Evolutionary conservation across 2,329 filamentous ascomycete species (phyloP).

Genomic region (Emericellopsis cladophorae): DNA sequence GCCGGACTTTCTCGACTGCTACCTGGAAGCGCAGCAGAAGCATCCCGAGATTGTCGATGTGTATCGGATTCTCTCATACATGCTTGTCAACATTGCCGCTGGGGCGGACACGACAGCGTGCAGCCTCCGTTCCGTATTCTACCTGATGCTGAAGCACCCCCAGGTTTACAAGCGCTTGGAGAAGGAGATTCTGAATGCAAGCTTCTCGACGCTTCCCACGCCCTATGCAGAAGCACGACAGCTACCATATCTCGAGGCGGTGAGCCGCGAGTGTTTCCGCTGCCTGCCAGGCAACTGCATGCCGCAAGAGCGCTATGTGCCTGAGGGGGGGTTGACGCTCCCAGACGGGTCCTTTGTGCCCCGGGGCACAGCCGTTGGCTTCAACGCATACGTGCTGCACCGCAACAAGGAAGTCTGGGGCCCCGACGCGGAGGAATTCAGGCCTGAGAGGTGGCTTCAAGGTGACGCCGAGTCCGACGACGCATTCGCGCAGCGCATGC

Average conservation of each 20-base stretch:
- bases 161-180: slow-evolving; percentile 1
- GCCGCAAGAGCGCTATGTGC: slow-evolving; percentile 36
- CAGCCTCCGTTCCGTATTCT: slow-evolving; percentile 18
- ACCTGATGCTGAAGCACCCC: slow-evolving; percentile 19
- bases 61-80: slow-evolving; percentile 13
- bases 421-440: slow-evolving; percentile 25
- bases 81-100: slow-evolving; percentile 14
- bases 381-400: slow-evolving; percentile 30
- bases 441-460: slow-evolving; percentile 23
- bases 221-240: slow-evolving; percentile 33
- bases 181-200: background rate
- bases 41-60: slow-evolving; percentile 4
- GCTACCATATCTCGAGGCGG: slow-evolving; percentile 42
- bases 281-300: slow-evolving; percentile 35
- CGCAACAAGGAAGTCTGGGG: slow-evolving; percentile 26
- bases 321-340: slow-evolving; percentile 32
- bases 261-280: slow-evolving; percentile 42
- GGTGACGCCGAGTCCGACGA: slow-evolving; percentile 8
- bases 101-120: slow-evolving; percentile 19
- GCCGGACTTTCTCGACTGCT: slow-evolving; percentile 5
- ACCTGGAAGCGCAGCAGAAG: slow-evolving; percentile 3
- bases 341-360: slow-evolving; percentile 38
- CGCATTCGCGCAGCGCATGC: slow-evolving; percentile 11
- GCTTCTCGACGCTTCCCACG: background rate
- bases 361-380: slow-evolving; percentile 38